Percentiles rank a stretch among this genome's conserved stretches.
These are phyloP conservation scores for Daphne laureola DNA, from an alignment of 441 rosid genomes.

Conservation along the genomic window DNA sequence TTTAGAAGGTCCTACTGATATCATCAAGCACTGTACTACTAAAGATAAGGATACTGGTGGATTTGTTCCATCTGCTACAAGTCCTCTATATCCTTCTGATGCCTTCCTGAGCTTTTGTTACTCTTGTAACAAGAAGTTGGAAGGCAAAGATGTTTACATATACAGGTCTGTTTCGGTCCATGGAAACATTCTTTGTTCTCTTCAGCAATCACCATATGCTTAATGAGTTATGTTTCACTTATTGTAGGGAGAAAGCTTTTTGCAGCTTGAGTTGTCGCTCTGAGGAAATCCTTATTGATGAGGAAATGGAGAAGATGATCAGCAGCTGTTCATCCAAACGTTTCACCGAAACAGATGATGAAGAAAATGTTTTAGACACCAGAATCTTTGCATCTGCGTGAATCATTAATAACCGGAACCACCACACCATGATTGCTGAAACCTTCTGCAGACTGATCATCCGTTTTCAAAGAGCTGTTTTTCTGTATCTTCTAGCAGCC, in stretches of 20 bases:
- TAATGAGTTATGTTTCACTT: slow-evolving; percentile 12
- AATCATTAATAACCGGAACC: slow-evolving; percentile 1
- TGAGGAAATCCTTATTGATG: slow-evolving; percentile 57
- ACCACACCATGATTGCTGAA: slow-evolving; percentile 32
- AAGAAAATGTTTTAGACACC: slow-evolving; percentile 32
- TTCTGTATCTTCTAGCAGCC: slow-evolving; percentile 57
- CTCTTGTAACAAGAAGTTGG: slow-evolving; percentile 65
- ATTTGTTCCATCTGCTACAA: slow-evolving; percentile 14
- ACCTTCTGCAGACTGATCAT: slow-evolving; percentile 30
- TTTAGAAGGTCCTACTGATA: slow-evolving; percentile 47
- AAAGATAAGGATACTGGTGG: slow-evolving; percentile 15
- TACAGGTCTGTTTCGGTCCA: slow-evolving; percentile 47
- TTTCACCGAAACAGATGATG: slow-evolving; percentile 12
- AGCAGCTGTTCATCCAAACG: slow-evolving; percentile 14
- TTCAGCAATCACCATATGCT: neutral
- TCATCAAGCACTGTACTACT: slow-evolving; percentile 16
- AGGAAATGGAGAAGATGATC: slow-evolving; percentile 33
- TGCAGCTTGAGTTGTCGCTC: slow-evolving; percentile 65
- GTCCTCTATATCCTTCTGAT: slow-evolving; percentile 15
- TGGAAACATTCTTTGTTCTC: neutral
- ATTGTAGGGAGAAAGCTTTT: slow-evolving; percentile 72
- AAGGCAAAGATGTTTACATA: slow-evolving; percentile 66
- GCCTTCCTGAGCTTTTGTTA: slow-evolving; percentile 67
- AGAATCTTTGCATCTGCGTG: slow-evolving; percentile 31
- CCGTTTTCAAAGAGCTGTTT: slow-evolving; percentile 60